phyloP scores from a whole-genome alignment of 192 early-diverging fungal genomes.

The Backusella morwellensis region DNA sequence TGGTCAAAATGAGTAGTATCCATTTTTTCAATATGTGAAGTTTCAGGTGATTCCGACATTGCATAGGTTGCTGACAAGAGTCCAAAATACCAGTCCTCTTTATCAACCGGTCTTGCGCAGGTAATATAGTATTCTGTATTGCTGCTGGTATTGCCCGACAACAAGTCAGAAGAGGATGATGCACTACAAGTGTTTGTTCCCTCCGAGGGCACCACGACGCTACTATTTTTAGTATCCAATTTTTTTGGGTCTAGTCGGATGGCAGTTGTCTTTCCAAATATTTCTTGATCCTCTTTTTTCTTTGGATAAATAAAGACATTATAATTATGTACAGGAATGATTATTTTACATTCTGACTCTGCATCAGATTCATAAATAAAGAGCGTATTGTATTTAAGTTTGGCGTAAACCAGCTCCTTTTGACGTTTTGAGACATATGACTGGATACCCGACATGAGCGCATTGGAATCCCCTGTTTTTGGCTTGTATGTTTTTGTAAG shows the following conservation, averaged over 20 bases:
- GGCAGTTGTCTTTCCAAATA: slow-evolving; percentile 54
- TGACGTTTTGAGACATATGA: slow-evolving; percentile 12
- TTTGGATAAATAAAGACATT: slow-evolving; percentile 55
- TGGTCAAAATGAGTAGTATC: slow-evolving; percentile 43
- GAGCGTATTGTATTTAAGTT: slow-evolving; percentile 74
- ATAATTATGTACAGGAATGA: slow-evolving; percentile 70
- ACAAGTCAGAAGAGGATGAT: not conserved
- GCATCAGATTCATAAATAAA: slow-evolving; percentile 76
- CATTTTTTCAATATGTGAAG: not conserved
- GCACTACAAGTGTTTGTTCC: not conserved
- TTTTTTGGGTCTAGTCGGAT: slow-evolving; percentile 42
- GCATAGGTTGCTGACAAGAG: slow-evolving; percentile 64
- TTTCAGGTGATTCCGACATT: slow-evolving; percentile 45
- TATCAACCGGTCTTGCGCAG: slow-evolving; percentile 60
- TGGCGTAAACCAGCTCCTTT: slow-evolving; percentile 49
- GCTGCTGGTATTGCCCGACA: not conserved
- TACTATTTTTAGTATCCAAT: slow-evolving; percentile 8
- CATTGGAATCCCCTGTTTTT: not conserved
- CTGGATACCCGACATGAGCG: slow-evolving; percentile 7
- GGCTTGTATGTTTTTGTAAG: slow-evolving; percentile 9
- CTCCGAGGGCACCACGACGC: not conserved
- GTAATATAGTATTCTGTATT: slow-evolving; percentile 49
- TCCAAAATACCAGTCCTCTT: slow-evolving; percentile 89
- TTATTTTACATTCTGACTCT: slow-evolving; percentile 68
- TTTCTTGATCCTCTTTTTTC: slow-evolving; percentile 53